These are phyloP conservation scores for Orychophragmus violaceus DNA, from an alignment of 345 rosid species.

Conservation along the genomic window DNA sequence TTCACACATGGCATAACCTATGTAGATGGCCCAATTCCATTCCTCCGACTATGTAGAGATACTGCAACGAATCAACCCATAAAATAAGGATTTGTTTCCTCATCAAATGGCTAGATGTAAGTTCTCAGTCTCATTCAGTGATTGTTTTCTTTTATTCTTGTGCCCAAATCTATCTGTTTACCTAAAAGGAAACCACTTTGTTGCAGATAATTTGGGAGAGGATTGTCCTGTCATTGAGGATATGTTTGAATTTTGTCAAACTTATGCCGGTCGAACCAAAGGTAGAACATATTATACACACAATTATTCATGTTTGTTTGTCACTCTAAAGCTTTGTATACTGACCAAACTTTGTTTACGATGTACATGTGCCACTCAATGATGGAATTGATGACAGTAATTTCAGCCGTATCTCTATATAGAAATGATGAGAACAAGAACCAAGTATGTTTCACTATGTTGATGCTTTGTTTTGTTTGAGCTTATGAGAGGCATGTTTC, in stretches of 20 bases:
- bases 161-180: background rate
- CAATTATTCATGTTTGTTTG: background rate
- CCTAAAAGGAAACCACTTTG: slow-evolving; percentile 7
- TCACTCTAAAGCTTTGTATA: too few relatives aligned
- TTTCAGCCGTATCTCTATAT: slow-evolving; percentile 86
- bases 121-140: background rate
- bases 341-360: slow-evolving; percentile 45
- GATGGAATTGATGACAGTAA: slow-evolving; percentile 94
- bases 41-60: too few relatives aligned
- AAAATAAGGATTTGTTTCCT: too few relatives aligned
- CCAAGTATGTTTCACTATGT: slow-evolving; percentile 33
- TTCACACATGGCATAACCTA: slow-evolving; percentile 94
- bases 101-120: too few relatives aligned
- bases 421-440: too few relatives aligned
- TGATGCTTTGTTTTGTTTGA: background rate
- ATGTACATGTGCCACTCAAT: slow-evolving; percentile 89
- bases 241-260: too few relatives aligned
- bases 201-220: too few relatives aligned
- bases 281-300: slow-evolving; percentile 35
- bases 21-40: too few relatives aligned
- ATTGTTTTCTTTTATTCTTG: background rate
- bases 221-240: too few relatives aligned
- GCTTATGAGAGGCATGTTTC: background rate
- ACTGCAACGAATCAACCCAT: too few relatives aligned
- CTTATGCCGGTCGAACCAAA: slow-evolving; percentile 95